Evolutionary conservation across 116 monocot species (phyloP).

Genomic region (Trichopus zeylanicus): DNA sequence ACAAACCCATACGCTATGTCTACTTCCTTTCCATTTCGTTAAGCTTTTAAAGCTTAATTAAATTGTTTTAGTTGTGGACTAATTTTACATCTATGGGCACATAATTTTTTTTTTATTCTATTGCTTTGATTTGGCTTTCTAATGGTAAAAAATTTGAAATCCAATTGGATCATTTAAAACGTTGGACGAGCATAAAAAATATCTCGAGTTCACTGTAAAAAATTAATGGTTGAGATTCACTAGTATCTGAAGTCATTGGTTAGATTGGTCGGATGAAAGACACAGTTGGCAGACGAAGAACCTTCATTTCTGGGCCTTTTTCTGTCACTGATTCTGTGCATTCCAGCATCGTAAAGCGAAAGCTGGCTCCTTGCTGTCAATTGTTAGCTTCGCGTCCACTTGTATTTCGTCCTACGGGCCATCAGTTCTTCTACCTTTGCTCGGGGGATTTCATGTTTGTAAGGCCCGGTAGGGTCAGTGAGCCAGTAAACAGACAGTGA

Average conservation of each 20-base stretch:
- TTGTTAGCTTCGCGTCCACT: background rate
- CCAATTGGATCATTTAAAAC: too few species aligned
- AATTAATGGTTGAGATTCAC: background rate
- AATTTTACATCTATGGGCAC: too few species aligned
- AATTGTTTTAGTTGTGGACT: background rate
- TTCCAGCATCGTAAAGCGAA: background rate
- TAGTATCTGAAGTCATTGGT: too few species aligned
- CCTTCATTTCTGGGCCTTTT: background rate
- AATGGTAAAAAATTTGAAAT: too few species aligned
- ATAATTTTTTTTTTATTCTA: too few species aligned
- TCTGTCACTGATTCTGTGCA: background rate
- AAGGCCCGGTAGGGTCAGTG: too few species aligned
- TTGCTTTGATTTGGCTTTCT: too few species aligned
- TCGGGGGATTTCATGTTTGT: background rate
- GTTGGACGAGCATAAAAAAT: too few species aligned
- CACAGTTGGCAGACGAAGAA: background rate
- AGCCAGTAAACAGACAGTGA: too few species aligned
- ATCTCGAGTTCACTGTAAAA: background rate
- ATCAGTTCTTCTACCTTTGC: background rate
- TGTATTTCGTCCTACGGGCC: background rate
- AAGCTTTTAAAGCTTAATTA: background rate
- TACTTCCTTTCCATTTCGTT: background rate
- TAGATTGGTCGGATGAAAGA: background rate
- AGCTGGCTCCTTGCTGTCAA: background rate
- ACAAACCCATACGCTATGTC: constrained; percentile 4